Evolutionary conservation across 164 flowering plant genomes (phyloP).

Genomic region (Vitis rupestris): DNA sequence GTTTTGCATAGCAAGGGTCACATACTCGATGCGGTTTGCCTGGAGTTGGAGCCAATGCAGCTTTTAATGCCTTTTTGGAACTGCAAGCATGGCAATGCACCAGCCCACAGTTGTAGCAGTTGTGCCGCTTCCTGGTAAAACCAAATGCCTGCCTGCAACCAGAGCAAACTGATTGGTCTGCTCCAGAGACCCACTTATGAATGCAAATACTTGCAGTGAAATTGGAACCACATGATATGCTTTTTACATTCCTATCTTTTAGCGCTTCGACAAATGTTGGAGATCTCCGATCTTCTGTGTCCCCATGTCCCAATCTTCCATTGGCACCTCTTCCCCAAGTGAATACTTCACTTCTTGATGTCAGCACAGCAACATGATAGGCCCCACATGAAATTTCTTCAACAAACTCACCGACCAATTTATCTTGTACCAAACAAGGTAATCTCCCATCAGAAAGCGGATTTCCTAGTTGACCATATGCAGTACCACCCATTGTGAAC

Average conservation of each 20-base stretch:
- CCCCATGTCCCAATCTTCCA: conserved; percentile 44
- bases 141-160: conserved; percentile 42
- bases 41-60: conserved; percentile 42
- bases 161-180: conserved; percentile 41
- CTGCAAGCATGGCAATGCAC: conserved; percentile 44
- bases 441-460: conserved; percentile 57
- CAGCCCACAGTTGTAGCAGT: conserved; percentile 44
- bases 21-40: conserved; percentile 46
- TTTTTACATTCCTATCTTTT: conserved; percentile 35
- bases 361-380: conserved; percentile 72
- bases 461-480: conserved; percentile 76
- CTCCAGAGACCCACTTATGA: conserved; percentile 43
- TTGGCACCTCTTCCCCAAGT: conserved; percentile 62
- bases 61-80: conserved; percentile 34
- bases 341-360: conserved; percentile 70
- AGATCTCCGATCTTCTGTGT: conserved; percentile 28
- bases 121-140: conserved; percentile 40
- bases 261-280: conserved; percentile 38
- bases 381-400: conserved; percentile 79
- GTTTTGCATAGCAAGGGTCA: conserved; percentile 40
- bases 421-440: conserved; percentile 74
- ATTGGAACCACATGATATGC: conserved; percentile 36
- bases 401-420: conserved; percentile 65
- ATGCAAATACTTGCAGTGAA: conserved; percentile 39
- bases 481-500: conserved; percentile 67